Base-by-base conservation (phyloP, 176 grass and related monocot genomes). In the Panicum miliaceum region DNA sequence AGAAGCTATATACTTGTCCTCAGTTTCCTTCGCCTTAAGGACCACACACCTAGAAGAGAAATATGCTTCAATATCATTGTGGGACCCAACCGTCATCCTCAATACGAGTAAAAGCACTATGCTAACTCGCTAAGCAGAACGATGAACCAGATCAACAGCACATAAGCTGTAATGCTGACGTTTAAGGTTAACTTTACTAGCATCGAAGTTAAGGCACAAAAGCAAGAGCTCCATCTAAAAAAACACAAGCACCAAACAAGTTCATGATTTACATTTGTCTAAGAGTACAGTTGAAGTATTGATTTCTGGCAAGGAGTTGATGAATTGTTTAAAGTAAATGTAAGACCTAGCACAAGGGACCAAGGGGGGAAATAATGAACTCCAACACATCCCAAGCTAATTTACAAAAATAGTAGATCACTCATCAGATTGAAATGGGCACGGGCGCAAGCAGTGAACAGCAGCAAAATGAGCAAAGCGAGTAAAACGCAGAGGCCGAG, bases 21-120 rank as follows among this genome's bases (percentile, higher is more conserved):
- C 82, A 2, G 91, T 93, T 76, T 94, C 88, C 87, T 92, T 98
- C 3, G 93, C 93, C 84, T 84, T 81, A 78, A 96, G 35, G 81
- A 81, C 64, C 47, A 89, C 51, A 65, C 93, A 98, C 86, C 96
- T 87, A 57, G 8, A 64, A 80, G 50, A 81, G 51, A 84, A 26
- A 45, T 64, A 64, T 82, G 27, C 32, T 47, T 86, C 6, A 79
- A 7, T 46, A 71, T 11, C 15, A 35, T 57, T 19, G 4, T 8
- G 25, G 57, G 87, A 70, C 18, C 85, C 66, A 26, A 20, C 1
- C 45, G 0, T 7, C 13, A 34, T 37, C 22, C 7, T 41, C 3
- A 45, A 23, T 18, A 53, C 8, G 20, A 75, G 34, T 0, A 19
- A 61, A 19, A 43, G 8, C 14, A 26, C n/a, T 81, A 73, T 12